phyloP scores from a whole-genome alignment of 2,329 filamentous ascomycete genomes.

The Fusarium haematococcum region DNA sequence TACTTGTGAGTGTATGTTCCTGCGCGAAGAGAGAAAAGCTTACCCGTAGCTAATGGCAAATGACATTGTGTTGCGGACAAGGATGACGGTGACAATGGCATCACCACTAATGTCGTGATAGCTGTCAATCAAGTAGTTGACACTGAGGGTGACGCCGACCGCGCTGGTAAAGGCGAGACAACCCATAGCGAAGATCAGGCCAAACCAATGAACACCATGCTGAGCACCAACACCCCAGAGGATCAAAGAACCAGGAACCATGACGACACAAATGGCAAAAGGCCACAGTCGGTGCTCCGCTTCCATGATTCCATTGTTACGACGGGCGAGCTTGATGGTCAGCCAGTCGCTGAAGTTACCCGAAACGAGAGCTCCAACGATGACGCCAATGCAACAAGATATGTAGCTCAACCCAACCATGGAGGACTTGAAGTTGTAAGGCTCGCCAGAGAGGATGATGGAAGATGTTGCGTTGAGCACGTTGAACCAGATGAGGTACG shows the following conservation, averaged over 20 bases:
- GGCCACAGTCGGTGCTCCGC: slow-evolving; percentile 58
- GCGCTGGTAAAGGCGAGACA: slow-evolving; percentile 49
- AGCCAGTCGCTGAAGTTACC: slow-evolving; percentile 54
- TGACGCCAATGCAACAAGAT: slow-evolving; percentile 51
- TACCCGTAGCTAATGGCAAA: slow-evolving; percentile 51
- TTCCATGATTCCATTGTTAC: slow-evolving; percentile 56
- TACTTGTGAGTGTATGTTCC: not conserved
- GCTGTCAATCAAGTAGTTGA: slow-evolving; percentile 56
- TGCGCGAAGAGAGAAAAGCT: not conserved
- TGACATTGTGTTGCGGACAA: slow-evolving; percentile 54
- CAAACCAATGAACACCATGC: slow-evolving; percentile 56
- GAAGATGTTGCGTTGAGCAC: slow-evolving; percentile 58
- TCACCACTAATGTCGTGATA: slow-evolving; percentile 56
- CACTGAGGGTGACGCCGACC: slow-evolving; percentile 51
- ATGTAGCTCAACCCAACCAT: slow-evolving; percentile 55
- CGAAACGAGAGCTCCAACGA: slow-evolving; percentile 45
- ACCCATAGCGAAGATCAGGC: slow-evolving; percentile 55
- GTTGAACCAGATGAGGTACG: slow-evolving; percentile 57
- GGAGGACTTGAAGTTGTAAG: slow-evolving; percentile 54
- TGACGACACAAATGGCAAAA: slow-evolving; percentile 46
- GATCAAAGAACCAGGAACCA: slow-evolving; percentile 46
- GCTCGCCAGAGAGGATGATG: slow-evolving; percentile 51
- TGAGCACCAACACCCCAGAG: slow-evolving; percentile 52
- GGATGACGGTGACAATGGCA: slow-evolving; percentile 53
- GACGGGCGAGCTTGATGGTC: slow-evolving; percentile 52